phyloP scores from a whole-genome alignment of 2,329 filamentous ascomycete genomes.

The Neofusicoccum kwambonambiense region DNA sequence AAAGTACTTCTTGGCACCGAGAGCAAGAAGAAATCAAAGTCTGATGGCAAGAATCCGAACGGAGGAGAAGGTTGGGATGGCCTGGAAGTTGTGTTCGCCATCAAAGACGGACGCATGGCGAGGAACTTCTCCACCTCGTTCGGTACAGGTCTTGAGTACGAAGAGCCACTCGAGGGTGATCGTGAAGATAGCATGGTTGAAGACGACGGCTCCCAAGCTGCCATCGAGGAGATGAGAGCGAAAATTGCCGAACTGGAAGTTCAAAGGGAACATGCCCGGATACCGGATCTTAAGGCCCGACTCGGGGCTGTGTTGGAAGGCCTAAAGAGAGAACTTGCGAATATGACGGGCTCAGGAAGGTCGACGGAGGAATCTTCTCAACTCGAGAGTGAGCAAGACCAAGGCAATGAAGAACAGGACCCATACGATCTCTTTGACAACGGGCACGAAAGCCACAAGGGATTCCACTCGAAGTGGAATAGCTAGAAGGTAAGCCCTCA shows the following conservation, averaged over 20 bases:
- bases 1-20: conserved; percentile 39
- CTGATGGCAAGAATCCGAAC: conserved; percentile 13
- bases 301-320: conserved; percentile 31
- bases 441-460: not conserved
- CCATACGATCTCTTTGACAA: not conserved
- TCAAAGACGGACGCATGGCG: conserved; percentile 54
- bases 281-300: conserved; percentile 33
- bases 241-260: conserved; percentile 38
- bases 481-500: not conserved
- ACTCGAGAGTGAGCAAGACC: not conserved
- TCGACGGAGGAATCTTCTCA: conserved; percentile 4
- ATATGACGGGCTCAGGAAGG: conserved; percentile 17
- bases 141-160: conserved; percentile 38
- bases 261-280: conserved; percentile 35
- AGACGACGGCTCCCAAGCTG: conserved; percentile 26
- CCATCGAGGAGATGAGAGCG: conserved; percentile 29
- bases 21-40: conserved; percentile 23
- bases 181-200: conserved; percentile 36
- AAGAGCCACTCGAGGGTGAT: conserved; percentile 43
- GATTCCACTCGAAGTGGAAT: not conserved
- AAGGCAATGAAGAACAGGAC: not conserved
- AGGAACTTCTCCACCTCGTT: conserved; percentile 52
- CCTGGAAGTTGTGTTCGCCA: conserved; percentile 59
- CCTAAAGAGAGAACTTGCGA: conserved; percentile 30
- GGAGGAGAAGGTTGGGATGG: conserved; percentile 41